Conservation (phyloP, 2,329 filamentous ascomycete species). For the Diaporthe ampelina region DNA sequence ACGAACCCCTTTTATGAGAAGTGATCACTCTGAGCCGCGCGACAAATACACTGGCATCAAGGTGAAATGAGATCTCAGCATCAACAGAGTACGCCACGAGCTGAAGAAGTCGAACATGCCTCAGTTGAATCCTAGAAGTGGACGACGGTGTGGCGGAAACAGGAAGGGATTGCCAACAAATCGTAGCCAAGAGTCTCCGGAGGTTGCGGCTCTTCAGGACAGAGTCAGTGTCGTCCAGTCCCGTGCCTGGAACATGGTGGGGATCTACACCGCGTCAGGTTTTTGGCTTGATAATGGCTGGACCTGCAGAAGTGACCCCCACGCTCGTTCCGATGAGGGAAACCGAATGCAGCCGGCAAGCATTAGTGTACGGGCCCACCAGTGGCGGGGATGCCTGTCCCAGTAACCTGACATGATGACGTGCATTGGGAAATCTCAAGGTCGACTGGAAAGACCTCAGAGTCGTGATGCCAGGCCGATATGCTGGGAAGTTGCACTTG, state of each 20-base stretch:
- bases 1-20: background rate
- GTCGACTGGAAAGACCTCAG: background rate
- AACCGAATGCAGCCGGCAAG: constrained; percentile 7
- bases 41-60: no score
- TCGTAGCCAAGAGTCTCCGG: background rate
- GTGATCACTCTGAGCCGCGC: background rate
- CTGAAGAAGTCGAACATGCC: background rate
- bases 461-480: background rate
- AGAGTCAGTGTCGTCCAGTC: background rate
- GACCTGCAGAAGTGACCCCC: constrained; percentile 22
- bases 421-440: background rate
- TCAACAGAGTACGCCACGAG: background rate
- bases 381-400: background rate
- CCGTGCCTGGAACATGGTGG: background rate
- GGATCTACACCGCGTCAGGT: constrained; percentile 23
- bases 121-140: background rate
- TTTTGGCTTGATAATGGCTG: constrained; percentile 6
- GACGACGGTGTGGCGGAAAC: background rate
- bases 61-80: no score
- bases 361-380: constrained; percentile 9
- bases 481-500: rapidly evolving
- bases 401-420: constrained; percentile 1
- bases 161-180: background rate
- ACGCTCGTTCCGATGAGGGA: constrained; percentile 24
- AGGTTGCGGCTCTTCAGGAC: background rate